Evolutionary conservation across 2,329 filamentous ascomycete species (phyloP), one percentile per base, ranked within the genome.

Genomic region (Curvularia eragrostidis): DNA sequence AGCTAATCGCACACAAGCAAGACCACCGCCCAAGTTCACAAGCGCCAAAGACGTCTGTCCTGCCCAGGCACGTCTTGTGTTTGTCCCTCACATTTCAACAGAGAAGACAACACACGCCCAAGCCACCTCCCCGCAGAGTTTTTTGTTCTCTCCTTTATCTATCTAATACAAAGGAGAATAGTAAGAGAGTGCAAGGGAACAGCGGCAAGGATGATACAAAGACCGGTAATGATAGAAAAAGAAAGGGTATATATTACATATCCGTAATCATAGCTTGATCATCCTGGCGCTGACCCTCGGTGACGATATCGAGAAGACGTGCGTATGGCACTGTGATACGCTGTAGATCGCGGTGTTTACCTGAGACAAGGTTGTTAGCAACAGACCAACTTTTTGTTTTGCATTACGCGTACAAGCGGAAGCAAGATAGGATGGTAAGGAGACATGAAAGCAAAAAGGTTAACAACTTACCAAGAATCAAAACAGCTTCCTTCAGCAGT

Each of bases 261-360:
- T 74, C 73, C 19, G 71, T 74, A 47, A 74, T 67, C 73, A 76
- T 76, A 42, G 67, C 66, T 50, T 74, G 71, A 46, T 75, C 72
- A n/a, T 69, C 66, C 32, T 63, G 58, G 18, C 58, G 61, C 50
- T 67, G 65, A 3, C 64, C 65, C 28, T 74, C 71, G 13, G 71
- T 60, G 0, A 77, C 67, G 30, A 77, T 69, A 12, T 69, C 72
- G 1, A 77, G 72, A 6, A 77, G 62, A n/a, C 91, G 87, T 12
- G 94, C 94, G 75, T 98, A 98, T 62, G 96, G 94, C 24, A 97
- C 91, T n/a, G 92, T 97, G 41, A 97, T 85, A 24, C 95, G 86
- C 77, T 99, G 95, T 28, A 99, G 82, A 73, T 98, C 96, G 55
- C 95, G 89, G 78, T 95, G 94, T 87, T 98, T 98, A 58, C 92